These are phyloP conservation scores for Crithidia thermophila DNA, from an alignment of 208 protist species.

Conservation along the genomic window DNA sequence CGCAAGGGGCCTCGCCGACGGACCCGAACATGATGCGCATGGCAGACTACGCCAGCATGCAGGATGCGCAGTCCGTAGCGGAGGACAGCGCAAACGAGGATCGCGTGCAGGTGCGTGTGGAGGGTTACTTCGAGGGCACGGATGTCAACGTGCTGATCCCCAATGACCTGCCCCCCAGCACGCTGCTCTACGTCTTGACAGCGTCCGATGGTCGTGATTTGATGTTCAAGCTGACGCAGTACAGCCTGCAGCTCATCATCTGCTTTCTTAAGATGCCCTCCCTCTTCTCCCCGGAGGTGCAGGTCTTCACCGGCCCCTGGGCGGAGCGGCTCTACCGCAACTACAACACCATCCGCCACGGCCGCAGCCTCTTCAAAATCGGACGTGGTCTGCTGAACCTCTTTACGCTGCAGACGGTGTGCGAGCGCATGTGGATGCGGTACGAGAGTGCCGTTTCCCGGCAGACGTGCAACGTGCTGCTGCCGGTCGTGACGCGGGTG, in stretches of 20 bases:
- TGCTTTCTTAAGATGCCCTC: conserved; percentile 67
- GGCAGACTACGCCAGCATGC: conserved; percentile 16
- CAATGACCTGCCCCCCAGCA: conserved; percentile 80
- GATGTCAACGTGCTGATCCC: conserved; percentile 66
- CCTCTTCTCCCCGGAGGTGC: conserved; percentile 66
- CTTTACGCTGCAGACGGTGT: conserved; percentile 72
- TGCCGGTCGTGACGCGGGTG: conserved; percentile 29
- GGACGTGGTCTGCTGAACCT: conserved; percentile 79
- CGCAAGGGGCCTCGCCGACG: conserved; percentile 19
- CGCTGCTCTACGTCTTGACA: conserved; percentile 85
- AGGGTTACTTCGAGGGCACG: conserved; percentile 70
- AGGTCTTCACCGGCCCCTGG: conserved; percentile 47
- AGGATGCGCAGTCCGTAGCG: conserved; percentile 15
- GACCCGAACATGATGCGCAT: conserved; percentile 24
- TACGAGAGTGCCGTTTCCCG: conserved; percentile 43
- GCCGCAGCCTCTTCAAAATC: conserved; percentile 86
- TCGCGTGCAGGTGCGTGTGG: conserved; percentile 73
- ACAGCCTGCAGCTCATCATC: conserved; percentile 73
- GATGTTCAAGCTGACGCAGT: conserved; percentile 87
- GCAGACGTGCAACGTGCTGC: conserved; percentile 16
- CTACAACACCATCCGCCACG: conserved; percentile 88
- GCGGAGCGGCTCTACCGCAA: conserved; percentile 77
- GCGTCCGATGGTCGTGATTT: conserved; percentile 83
- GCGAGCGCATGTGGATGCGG: conserved; percentile 59
- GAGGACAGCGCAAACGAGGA: conserved; percentile 53